Evolutionary conservation across 1,139 yeast genomes (phyloP), one percentile per base, ranked within the genome.

Genomic region (Geotrichum bryndzae): DNA sequence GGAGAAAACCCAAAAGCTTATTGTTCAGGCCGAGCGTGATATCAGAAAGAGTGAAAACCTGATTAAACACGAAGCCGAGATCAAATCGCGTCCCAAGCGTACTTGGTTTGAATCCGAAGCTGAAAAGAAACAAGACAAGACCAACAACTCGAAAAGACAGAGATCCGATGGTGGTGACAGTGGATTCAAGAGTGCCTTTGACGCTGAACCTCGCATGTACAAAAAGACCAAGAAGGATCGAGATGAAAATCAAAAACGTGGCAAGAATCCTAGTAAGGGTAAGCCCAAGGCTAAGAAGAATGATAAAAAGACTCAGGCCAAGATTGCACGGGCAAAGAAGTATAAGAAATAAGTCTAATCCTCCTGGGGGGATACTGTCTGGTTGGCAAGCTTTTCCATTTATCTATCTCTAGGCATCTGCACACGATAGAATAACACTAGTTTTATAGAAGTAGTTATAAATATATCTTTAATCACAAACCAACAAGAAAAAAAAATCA

Each of bases 101-200:
- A 94, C 99, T 0, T 94, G 99, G 99, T 94, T 94, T 76, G 95
- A 90, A 74, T 77, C 83, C 52, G 92, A 87, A 66, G 78, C 80
- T 66, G 95, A 89, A 51, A 88, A 87, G 79, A 84, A 83, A 68
- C 56, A 57, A 22, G 53, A 52, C 18, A 57, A 53, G 38, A 82
- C 77, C 18, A 71, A 79, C 71, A 83, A 81, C 60, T 74, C 78
- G 61, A 82, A 85, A 65, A 84, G 84, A 73, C 84, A 87, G 77
- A 82, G 88, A 72, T 82, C 82, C 68, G 82, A 83, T 57, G 76
- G 78, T 51, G 91, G 82, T 64, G 73, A 74, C 63, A 25, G 10
- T 50, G 52, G 52, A 11, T 23, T n/a, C 13, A 23, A 25, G 10
- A n/a, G 22, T n/a, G 80, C 41, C 3, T 55, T 58, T 18, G 55